Evolutionary conservation across 2,329 filamentous ascomycete species (phyloP).

Genomic region (Xylariaceae sp.): DNA sequence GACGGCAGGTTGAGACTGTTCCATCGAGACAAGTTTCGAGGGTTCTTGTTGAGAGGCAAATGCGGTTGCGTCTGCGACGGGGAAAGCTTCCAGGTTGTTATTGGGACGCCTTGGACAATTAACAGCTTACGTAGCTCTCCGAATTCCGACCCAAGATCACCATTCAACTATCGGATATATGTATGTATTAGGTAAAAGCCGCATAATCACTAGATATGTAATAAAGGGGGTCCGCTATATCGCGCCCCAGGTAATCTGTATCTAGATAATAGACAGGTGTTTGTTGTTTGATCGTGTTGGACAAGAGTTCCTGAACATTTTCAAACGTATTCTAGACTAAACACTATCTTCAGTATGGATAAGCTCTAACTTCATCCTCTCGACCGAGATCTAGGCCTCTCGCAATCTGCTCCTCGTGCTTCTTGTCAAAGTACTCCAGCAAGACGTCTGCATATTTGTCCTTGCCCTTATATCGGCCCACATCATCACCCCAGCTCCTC

Average conservation of each 20-base stretch:
- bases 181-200: too few relatives aligned
- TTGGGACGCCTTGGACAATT: conserved; percentile 10
- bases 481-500: conserved; percentile 75
- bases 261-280: too few relatives aligned
- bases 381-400: conserved; percentile 52
- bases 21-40: conserved; percentile 34
- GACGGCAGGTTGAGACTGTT: conserved; percentile 35
- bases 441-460: conserved; percentile 68
- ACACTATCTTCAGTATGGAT: conserved; percentile 23
- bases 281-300: too few relatives aligned
- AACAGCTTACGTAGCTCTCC: background rate
- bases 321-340: background rate
- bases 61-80: conserved; percentile 10
- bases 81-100: background rate
- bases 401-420: conserved; percentile 68
- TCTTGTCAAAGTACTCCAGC: conserved; percentile 68
- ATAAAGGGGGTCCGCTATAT: too few relatives aligned
- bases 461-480: conserved; percentile 70
- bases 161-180: too few relatives aligned
- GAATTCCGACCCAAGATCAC: too few relatives aligned
- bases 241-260: too few relatives aligned
- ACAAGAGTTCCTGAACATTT: too few relatives aligned
- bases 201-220: too few relatives aligned
- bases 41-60: background rate
- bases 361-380: conserved; percentile 29